Conservation (phyloP, 108 stramenopile species). For the Hondaea fermentalgiana region DNA sequence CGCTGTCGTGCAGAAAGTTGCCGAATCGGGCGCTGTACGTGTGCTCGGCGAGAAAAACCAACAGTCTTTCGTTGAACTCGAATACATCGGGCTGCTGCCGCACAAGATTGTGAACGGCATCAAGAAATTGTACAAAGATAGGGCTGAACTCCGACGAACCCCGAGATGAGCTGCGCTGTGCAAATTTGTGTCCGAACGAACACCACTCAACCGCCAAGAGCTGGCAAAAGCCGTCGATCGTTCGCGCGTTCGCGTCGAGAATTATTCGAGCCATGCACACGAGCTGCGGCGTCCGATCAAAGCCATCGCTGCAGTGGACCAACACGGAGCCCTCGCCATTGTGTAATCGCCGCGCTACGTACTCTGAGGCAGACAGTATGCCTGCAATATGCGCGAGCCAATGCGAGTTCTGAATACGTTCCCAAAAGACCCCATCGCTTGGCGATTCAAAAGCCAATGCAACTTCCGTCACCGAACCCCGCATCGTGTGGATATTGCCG, state of each 20-base stretch:
- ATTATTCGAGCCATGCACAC: constrained; percentile 75
- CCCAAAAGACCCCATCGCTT: neutral
- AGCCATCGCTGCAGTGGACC: constrained; percentile 95
- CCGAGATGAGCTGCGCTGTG: constrained; percentile 52
- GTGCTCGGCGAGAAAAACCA: constrained; percentile 50
- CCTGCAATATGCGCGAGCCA: constrained; percentile 78
- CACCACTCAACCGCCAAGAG: constrained; percentile 95
- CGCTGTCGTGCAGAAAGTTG: constrained; percentile 46
- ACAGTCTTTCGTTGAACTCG: constrained; percentile 64
- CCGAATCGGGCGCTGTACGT: constrained; percentile 45
- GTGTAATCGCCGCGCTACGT: constrained; percentile 73
- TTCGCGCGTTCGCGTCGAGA: constrained; percentile 92
- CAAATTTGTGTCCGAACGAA: constrained; percentile 93
- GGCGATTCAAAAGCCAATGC: neutral
- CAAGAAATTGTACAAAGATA: constrained; percentile 93
- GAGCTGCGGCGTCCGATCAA: constrained; percentile 96
- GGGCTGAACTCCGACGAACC: constrained; percentile 82
- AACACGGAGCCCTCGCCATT: constrained; percentile 73
- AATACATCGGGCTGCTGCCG: constrained; percentile 67
- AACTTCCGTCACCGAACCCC: neutral
- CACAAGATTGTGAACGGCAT: constrained; percentile 84
- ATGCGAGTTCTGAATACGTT: constrained; percentile 65
- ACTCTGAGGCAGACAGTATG: constrained; percentile 72
- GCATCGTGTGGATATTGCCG: constrained; percentile 35
- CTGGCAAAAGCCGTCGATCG: constrained; percentile 75